Conservation (phyloP, 768 basidiomycete species). For the Boletus reticuloceps region DNA sequence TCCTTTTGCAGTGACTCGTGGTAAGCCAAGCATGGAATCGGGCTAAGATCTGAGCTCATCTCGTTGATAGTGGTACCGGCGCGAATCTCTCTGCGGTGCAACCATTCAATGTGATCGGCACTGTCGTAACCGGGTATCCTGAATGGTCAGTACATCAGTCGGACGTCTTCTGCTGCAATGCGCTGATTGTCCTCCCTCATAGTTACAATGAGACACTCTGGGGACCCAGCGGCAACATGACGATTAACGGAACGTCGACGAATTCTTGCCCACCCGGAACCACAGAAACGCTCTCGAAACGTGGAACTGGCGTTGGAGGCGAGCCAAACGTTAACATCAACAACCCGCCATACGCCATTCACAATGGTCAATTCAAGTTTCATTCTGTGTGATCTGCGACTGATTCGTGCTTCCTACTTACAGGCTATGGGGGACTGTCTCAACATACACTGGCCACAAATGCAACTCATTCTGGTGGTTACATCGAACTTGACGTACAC, state of each 20-base stretch:
- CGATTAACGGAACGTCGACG: conserved; percentile 63
- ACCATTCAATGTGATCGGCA: conserved; percentile 52
- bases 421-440: conserved; percentile 54
- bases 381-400: not conserved
- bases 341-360: conserved; percentile 64
- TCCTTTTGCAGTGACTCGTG: conserved; percentile 65
- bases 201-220: conserved; percentile 63
- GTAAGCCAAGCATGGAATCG: conserved; percentile 22
- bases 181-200: not conserved
- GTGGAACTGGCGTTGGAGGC: conserved; percentile 50
- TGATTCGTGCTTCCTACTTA: not conserved
- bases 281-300: conserved; percentile 28
- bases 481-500: conserved; percentile 64
- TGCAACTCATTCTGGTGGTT: conserved; percentile 63
- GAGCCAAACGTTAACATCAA: conserved; percentile 50
- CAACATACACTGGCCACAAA: conserved; percentile 63
- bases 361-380: conserved; percentile 53
- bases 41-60: not conserved
- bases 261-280: conserved; percentile 34
- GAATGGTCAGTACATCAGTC: conserved; percentile 49
- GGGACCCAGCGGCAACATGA: conserved; percentile 74
- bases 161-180: not conserved
- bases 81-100: conserved; percentile 55
- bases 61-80: conserved; percentile 41
- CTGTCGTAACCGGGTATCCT: conserved; percentile 55